These are phyloP conservation scores for Colletotrichum chlorophyti DNA, from an alignment of 2,329 filamentous ascomycete species.

Conservation along the genomic window DNA sequence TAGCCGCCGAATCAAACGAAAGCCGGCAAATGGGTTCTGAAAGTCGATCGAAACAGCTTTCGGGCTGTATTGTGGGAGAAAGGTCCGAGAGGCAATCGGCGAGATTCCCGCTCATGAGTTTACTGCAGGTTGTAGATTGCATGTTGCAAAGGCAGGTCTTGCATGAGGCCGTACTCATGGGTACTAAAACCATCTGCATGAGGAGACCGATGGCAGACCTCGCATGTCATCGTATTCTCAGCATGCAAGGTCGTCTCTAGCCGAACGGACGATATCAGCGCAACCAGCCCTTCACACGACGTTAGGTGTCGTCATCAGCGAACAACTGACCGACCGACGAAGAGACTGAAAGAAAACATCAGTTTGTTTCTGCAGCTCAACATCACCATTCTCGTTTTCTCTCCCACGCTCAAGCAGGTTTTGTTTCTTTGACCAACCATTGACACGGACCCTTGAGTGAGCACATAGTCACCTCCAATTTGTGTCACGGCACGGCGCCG, in stretches of 20 bases:
- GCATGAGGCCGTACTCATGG: slow-evolving; percentile 7
- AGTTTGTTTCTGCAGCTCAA: not conserved
- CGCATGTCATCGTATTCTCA: slow-evolving; percentile 14
- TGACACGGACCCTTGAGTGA: slow-evolving; percentile 7
- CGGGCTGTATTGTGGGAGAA: slow-evolving; percentile 1
- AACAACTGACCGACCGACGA: not conserved
- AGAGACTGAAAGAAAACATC: not conserved
- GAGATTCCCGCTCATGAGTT: not conserved
- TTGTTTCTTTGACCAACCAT: not conserved
- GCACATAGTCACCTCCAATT: slow-evolving; percentile 8
- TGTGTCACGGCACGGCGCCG: not conserved
- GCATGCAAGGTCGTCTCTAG: slow-evolving; percentile 1
- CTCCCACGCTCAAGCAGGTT: not conserved
- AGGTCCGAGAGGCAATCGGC: not conserved
- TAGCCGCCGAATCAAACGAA: slow-evolving; percentile 15
- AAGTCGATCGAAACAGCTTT: slow-evolving; percentile 18
- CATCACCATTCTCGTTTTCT: not conserved
- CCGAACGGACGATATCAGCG: slow-evolving; percentile 8
- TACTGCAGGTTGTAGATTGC: not conserved
- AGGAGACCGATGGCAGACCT: not conserved
- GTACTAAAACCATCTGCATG: not conserved
- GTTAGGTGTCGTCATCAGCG: slow-evolving; percentile 14
- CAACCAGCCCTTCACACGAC: not conserved
- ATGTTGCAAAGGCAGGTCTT: not conserved
- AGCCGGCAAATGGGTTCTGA: not conserved